Base-by-base conservation (phyloP, 805 yeast genomes). In the Babjeviella inositovora region DNA sequence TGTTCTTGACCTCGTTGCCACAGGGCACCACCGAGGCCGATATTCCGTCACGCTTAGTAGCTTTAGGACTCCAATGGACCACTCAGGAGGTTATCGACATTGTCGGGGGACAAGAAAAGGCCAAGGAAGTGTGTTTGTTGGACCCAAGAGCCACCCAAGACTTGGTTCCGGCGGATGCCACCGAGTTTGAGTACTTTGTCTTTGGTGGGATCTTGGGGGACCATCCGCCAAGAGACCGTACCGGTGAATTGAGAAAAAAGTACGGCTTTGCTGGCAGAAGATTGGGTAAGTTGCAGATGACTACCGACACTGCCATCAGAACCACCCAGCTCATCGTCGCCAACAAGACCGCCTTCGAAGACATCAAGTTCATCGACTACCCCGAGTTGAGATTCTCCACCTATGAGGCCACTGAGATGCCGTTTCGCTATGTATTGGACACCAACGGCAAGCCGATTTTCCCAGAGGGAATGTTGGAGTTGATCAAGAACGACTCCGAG, bases 151-250 rank as follows among this genome's bases (percentile, higher is more conserved):
- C 96, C 1, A 59, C 52, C 11, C 47, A 53, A 11, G 95, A 81
- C 29, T 59, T 87, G 31, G 56, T 51, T 5, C 93, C 96, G 3
- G 56, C 46, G 22, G 98, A 87, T 38, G 47, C 53, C 2, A 40
- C 45, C 2, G 42, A 58, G 19, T 87, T 76, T 38, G 93, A 84
- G 28, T 87, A 76, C 51, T 87, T 87, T 38, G 81, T 90, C 7
- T 87, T 90, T 47, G 98, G 98, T 5, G 98, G 98, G 17, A 90
- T 87, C 25, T 60, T 87, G 22, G 97, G 96, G 3, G 92, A 84
- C 29, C 95, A 85, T 46, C 93, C 93, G 6, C 74, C 82, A 32
- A 64, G 92, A 38, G 97, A 87, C 44, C 70, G 97, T 47, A 87
- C 98, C 3, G 90, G 85, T 3, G 90, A 85, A 39, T 61, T 87